A percentile compares a stretch with the other conserved stretches of the same genome.
phyloP scores from a whole-genome alignment of 2,329 filamentous ascomycete genomes.

The Magnaporthales sp. region DNA sequence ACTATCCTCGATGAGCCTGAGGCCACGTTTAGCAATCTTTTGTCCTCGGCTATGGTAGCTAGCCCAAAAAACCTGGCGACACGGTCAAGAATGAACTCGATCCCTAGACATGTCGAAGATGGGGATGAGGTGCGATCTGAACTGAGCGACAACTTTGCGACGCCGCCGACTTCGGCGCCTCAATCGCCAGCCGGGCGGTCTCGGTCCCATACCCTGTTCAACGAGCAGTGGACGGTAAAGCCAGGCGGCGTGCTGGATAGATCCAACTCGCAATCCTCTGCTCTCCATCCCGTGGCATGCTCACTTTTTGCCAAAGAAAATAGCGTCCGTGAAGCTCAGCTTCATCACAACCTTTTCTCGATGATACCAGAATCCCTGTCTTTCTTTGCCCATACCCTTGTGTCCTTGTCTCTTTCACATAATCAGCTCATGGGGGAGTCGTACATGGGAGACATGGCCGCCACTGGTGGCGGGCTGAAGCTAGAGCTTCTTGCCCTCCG shows the following conservation, averaged over 20 bases:
- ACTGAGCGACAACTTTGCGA: slow-evolving; percentile 46
- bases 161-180: slow-evolving; percentile 45
- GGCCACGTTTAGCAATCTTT: slow-evolving; percentile 1
- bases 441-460: slow-evolving; percentile 42
- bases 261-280: slow-evolving; percentile 55
- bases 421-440: slow-evolving; percentile 60
- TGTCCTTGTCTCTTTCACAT: slow-evolving; percentile 63
- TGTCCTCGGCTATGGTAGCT: not conserved
- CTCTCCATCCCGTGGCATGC: slow-evolving; percentile 47
- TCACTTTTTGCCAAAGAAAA: slow-evolving; percentile 45
- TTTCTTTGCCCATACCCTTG: slow-evolving; percentile 62
- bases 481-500: slow-evolving; percentile 65
- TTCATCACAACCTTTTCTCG: slow-evolving; percentile 71
- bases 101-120: slow-evolving; percentile 17
- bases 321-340: slow-evolving; percentile 48
- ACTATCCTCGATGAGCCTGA: slow-evolving; percentile 26
- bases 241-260: slow-evolving; percentile 59
- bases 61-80: not conserved
- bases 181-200: slow-evolving; percentile 36
- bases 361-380: slow-evolving; percentile 62
- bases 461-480: slow-evolving; percentile 33
- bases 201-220: slow-evolving; percentile 37
- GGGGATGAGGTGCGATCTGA: slow-evolving; percentile 34
- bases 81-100: not conserved
- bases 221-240: slow-evolving; percentile 45